A percentile compares a stretch with the other conserved stretches of the same genome.
Conservation (phyloP, 805 yeast genomes). For the Zygosaccharomyces rouxii region DNA sequence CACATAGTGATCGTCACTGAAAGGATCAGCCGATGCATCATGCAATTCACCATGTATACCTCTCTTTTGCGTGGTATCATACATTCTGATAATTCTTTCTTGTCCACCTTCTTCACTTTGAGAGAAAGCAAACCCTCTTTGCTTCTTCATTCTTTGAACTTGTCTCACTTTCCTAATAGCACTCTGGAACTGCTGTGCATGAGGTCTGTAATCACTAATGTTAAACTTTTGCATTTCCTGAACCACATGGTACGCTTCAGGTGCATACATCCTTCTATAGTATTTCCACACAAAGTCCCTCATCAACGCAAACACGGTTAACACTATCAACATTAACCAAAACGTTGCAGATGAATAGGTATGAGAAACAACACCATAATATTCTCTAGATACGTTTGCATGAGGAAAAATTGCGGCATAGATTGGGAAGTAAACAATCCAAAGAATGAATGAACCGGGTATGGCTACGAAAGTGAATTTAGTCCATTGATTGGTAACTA, state of each 20-base stretch:
- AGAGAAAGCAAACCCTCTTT: constrained; percentile 97
- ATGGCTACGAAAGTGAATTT: constrained; percentile 87
- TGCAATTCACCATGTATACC: constrained; percentile 65
- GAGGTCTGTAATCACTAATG: constrained; percentile 90
- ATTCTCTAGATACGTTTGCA: constrained; percentile 77
- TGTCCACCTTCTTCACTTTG: constrained; percentile 90
- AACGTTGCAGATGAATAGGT: constrained; percentile 73
- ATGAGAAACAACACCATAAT: constrained; percentile 70
- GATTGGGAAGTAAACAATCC: constrained; percentile 83
- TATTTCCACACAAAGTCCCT: constrained; percentile 94
- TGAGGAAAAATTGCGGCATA: constrained; percentile 83
- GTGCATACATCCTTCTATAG: constrained; percentile 84
- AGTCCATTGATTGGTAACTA: constrained; percentile 91
- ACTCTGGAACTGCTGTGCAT: constrained; percentile 93
- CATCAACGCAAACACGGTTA: constrained; percentile 71
- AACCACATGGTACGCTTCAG: constrained; percentile 90
- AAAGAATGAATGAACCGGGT: constrained; percentile 84
- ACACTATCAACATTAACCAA: constrained; percentile 76
- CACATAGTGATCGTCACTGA: constrained; percentile 21
- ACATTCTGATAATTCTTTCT: constrained; percentile 84
- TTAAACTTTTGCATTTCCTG: constrained; percentile 96
- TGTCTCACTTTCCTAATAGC: constrained; percentile 97
- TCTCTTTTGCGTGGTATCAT: constrained; percentile 85
- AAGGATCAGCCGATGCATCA: constrained; percentile 38
- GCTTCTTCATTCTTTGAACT: constrained; percentile 96